Conservation (phyloP, 495 filamentous ascomycete genomes). For the Penicillium alfredii region DNA sequence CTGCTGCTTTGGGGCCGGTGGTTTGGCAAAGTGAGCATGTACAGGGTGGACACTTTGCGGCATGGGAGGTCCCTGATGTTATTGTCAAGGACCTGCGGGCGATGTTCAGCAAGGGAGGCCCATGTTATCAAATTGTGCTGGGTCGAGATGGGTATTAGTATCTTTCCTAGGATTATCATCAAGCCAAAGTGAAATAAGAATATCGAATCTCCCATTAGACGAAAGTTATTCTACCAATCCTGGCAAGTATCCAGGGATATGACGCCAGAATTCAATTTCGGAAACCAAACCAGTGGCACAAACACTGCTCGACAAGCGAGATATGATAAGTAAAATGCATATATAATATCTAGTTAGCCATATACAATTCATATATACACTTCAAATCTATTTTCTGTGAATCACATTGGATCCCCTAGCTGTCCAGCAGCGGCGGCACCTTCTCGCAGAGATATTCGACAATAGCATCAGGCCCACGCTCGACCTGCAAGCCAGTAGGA, state of each 20-base stretch:
- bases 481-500: slow-evolving; percentile 57
- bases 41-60: slow-evolving; percentile 58
- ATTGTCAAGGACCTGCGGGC: slow-evolving; percentile 48
- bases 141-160: slow-evolving; percentile 25
- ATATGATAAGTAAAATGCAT: no score
- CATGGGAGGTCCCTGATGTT: slow-evolving; percentile 51
- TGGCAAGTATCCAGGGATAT: no score
- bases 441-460: slow-evolving; percentile 59
- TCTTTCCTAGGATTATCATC: background rate
- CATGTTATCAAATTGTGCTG: slow-evolving; percentile 27
- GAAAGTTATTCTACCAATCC: no score
- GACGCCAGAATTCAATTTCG: no score
- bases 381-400: background rate
- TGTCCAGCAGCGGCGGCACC: slow-evolving; percentile 47
- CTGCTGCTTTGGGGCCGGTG: slow-evolving; percentile 43
- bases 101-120: slow-evolving; percentile 49
- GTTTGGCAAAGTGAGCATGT: slow-evolving; percentile 49
- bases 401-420: slow-evolving; percentile 9
- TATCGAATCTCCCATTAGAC: no score
- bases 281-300: no score
- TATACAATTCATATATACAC: background rate
- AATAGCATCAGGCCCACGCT: slow-evolving; percentile 58
- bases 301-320: no score
- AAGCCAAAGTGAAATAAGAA: background rate
- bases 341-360: no score